Evolutionary conservation across 306 rosid species (phyloP).

Genomic region (Begonia peltatifolia): DNA sequence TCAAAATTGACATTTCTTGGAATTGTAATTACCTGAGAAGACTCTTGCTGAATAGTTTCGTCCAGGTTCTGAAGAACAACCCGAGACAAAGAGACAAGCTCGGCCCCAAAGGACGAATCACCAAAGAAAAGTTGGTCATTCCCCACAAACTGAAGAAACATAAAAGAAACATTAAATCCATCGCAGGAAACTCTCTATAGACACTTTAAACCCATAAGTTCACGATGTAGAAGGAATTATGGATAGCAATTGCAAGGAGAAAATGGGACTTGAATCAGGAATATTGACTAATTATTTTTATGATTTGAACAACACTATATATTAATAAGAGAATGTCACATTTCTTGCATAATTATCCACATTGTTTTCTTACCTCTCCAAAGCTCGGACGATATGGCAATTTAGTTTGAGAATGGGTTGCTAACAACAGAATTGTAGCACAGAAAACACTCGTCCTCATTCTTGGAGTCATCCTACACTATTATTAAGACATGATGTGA

Average conservation of each 20-base stretch:
- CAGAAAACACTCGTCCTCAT: slow-evolving; percentile 44
- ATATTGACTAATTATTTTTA: too few species aligned
- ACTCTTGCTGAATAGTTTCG: slow-evolving; percentile 49
- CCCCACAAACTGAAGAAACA: slow-evolving; percentile 38
- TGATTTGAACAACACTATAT: too few species aligned
- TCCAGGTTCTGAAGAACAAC: slow-evolving; percentile 51
- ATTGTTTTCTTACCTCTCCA: slow-evolving; percentile 30
- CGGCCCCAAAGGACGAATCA: slow-evolving; percentile 42
- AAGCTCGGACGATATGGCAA: slow-evolving; percentile 58
- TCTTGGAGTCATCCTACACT: slow-evolving; percentile 60
- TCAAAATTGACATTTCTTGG: too few species aligned
- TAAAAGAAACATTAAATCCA: background rate
- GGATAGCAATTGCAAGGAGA: too few species aligned
- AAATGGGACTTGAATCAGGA: too few species aligned
- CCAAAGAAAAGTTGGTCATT: slow-evolving; percentile 48
- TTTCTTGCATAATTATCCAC: too few species aligned
- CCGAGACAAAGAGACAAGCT: slow-evolving; percentile 57
- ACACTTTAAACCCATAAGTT: background rate
- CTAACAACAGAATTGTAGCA: slow-evolving; percentile 39
- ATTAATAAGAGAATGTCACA: too few species aligned
- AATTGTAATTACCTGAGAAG: slow-evolving; percentile 39
- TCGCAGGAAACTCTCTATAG: background rate
- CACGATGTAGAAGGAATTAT: too few species aligned
- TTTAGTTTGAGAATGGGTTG: slow-evolving; percentile 56
- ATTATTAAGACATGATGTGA: slow-evolving; percentile 12